phyloP scores from a whole-genome alignment of 2,329 filamentous ascomycete species.

The Sarocladium kiliense region DNA sequence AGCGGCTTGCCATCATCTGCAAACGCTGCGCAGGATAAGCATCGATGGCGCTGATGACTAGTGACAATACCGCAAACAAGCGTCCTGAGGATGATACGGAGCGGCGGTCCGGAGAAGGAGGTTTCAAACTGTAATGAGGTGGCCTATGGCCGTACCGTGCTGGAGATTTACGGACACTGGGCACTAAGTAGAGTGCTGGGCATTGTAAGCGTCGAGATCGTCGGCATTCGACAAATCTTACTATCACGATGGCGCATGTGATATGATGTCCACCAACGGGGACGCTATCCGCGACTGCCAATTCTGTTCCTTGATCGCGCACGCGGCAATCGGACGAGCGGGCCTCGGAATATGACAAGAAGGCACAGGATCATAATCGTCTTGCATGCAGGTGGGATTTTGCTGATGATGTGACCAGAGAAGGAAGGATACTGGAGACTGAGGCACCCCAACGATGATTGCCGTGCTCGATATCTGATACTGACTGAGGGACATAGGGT shows the following conservation, averaged over 20 bases:
- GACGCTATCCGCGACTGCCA: background rate
- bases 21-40: background rate
- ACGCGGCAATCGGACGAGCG: background rate
- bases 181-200: background rate
- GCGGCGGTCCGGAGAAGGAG: too few species aligned
- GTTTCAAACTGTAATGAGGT: too few species aligned
- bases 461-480: too few species aligned
- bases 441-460: too few species aligned
- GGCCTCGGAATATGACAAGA: background rate
- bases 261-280: background rate
- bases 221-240: slow-evolving; percentile 3
- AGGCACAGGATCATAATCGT: background rate
- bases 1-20: too few species aligned
- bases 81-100: too few species aligned
- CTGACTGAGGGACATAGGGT: too few species aligned
- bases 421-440: too few species aligned
- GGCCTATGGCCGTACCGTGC: too few species aligned
- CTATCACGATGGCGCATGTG: slow-evolving; percentile 5
- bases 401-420: too few species aligned
- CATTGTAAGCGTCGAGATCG: background rate
- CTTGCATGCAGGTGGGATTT: background rate
- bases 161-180: background rate
- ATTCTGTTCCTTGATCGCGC: background rate
- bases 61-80: too few species aligned
- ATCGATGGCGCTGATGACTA: too few species aligned